Evolutionary conservation across 2,329 filamentous ascomycete genomes (phyloP), one percentile per base, ranked within the genome.

Genomic region (Mycocentrospora acerina): DNA sequence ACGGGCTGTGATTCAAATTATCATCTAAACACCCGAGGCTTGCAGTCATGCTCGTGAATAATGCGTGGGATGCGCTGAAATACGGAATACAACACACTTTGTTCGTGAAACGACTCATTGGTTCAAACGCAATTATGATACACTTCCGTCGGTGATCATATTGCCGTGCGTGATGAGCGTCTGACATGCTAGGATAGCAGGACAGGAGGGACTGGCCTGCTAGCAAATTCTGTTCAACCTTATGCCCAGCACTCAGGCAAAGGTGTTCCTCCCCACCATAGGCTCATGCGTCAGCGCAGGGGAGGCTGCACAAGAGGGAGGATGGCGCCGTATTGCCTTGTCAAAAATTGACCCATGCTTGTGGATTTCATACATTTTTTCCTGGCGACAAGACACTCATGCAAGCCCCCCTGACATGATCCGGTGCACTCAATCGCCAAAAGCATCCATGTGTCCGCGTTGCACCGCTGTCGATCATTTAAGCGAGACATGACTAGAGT

Each of bases 401-500:
- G 19, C 19, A 45, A 46, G 40, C 42, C 55, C 60, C n/a, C 60
- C 53, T 62, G 59, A 60, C 60, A 59, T 52, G 53, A 52, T 50
- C 51, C 47, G 47, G 54, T 54, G 57, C 55, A 51, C 53, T 55
- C 51, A 46, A 53, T 42, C 45, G 42, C 49, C 42, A 48, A 51
- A 49, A 49, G 29, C 40, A 60, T 53, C 46, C 52, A 52, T 60
- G 56, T 51, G 50, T 48, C 48, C 52, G 53, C 48, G 48, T 51
- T 52, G 46, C 48, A 60, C 59, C 58, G 58, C 55, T 54, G 63
- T 59, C 60, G 63, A 66, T 66, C 63, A 57, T 55, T 48, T 43
- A 57, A 50, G 46, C 60, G 59, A 60, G 58, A 63, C 50, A 55
- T 52, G 48, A 44, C 54, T 52, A 60, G 59, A 61, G 51, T 57